phyloP scores from a whole-genome alignment of 1,139 yeast species.

The Blastobotrys ciferrii region DNA sequence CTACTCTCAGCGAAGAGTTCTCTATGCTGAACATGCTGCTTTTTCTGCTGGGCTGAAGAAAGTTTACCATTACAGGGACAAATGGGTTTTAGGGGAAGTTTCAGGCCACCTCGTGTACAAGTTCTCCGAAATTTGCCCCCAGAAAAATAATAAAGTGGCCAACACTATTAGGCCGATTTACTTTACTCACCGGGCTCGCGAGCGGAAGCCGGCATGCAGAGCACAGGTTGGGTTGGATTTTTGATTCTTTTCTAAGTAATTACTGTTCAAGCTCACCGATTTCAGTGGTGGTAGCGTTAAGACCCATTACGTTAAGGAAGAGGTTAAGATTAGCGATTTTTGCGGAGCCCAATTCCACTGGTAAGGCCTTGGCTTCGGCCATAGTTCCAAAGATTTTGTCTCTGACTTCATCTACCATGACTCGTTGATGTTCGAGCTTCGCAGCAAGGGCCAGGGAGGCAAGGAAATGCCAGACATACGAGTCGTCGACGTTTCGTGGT shows the following conservation, averaged over 20 bases:
- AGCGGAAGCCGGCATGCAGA: not conserved
- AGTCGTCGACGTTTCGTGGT: conserved; percentile 65
- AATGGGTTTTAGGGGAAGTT: too few relatives aligned
- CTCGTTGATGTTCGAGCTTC: conserved; percentile 87
- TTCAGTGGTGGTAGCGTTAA: conserved; percentile 66
- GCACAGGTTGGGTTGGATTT: not conserved
- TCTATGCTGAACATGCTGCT: too few relatives aligned
- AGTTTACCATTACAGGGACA: too few relatives aligned
- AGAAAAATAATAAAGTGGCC: too few relatives aligned
- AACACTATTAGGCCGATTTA: too few relatives aligned
- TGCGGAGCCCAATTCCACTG: conserved; percentile 51
- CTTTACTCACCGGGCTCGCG: too few relatives aligned
- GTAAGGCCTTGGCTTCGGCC: conserved; percentile 71
- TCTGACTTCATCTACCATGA: conserved; percentile 91
- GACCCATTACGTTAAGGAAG: conserved; percentile 94
- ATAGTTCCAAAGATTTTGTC: conserved; percentile 91
- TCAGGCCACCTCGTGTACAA: too few relatives aligned
- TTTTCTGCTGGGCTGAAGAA: too few relatives aligned
- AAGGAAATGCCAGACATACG: conserved; percentile 95
- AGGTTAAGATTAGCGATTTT: conserved; percentile 81
- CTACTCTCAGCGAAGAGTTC: too few relatives aligned
- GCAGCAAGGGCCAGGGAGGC: conserved; percentile 95
- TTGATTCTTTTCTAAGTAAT: too few relatives aligned
- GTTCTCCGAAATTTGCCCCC: too few relatives aligned
- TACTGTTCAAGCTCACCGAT: conserved; percentile 34